A percentile compares a stretch with the other conserved stretches of the same genome.
phyloP scores from a whole-genome alignment of 768 basidiomycete species.

The Boletus subcaerulescens region DNA sequence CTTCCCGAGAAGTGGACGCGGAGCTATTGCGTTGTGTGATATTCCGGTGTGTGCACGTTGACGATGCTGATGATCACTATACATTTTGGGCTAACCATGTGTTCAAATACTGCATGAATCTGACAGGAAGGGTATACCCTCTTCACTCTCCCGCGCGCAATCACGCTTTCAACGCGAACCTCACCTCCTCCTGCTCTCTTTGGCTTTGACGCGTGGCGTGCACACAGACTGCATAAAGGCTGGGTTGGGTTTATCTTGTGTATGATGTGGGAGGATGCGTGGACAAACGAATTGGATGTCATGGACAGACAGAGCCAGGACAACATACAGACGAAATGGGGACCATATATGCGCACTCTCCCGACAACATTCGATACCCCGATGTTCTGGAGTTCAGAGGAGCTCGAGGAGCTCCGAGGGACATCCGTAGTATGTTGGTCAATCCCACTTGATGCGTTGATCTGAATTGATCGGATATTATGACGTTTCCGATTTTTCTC shows the following conservation, averaged over 20 bases:
- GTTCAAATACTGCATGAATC: not conserved
- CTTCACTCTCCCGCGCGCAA: constrained; percentile 75
- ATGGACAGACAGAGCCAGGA: not conserved
- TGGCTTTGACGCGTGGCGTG: constrained; percentile 63
- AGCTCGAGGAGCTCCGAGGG: constrained; percentile 72
- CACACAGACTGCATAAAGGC: constrained; percentile 55
- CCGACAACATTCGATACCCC: constrained; percentile 80
- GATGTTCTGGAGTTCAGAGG: constrained; percentile 87
- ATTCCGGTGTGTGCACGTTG: constrained; percentile 52
- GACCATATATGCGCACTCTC: constrained; percentile 39
- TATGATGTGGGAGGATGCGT: constrained; percentile 92
- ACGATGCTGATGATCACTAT: not conserved
- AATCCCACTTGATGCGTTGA: not conserved
- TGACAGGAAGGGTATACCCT: constrained; percentile 68
- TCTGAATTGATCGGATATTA: not conserved
- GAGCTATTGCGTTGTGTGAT: constrained; percentile 69
- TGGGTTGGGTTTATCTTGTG: constrained; percentile 90
- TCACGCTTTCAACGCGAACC: constrained; percentile 79
- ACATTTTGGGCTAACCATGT: not conserved
- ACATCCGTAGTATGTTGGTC: constrained; percentile 83
- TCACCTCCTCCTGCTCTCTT: constrained; percentile 61
- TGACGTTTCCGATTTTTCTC: not conserved
- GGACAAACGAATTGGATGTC: constrained; percentile 59
- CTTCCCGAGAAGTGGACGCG: constrained; percentile 59
- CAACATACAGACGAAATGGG: constrained; percentile 16